Conservation (phyloP, 2,329 filamentous ascomycete genomes). For the Laburnicola sp. region DNA sequence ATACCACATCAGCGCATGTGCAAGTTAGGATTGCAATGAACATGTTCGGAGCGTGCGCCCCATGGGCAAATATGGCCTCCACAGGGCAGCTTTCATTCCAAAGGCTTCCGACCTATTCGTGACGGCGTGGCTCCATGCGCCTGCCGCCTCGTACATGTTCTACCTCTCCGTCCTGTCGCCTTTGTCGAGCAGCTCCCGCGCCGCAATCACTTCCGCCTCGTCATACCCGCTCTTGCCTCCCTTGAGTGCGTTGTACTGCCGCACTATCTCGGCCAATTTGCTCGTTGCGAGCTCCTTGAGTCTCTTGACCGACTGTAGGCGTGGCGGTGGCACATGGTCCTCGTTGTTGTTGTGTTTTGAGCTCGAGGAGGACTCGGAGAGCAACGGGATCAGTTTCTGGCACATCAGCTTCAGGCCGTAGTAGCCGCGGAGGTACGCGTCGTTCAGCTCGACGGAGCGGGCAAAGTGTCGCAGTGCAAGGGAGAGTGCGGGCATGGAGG, state of each 20-base stretch:
- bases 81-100: not conserved
- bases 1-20: no score
- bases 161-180: conserved; percentile 44
- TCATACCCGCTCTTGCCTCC: conserved; percentile 74
- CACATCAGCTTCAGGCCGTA: conserved; percentile 84
- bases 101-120: not conserved
- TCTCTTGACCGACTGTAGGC: conserved; percentile 62
- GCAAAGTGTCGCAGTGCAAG: conserved; percentile 84
- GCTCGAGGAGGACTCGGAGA: conserved; percentile 32
- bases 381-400: conserved; percentile 34
- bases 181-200: conserved; percentile 66
- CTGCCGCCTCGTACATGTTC: no score
- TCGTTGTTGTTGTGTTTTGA: conserved; percentile 37
- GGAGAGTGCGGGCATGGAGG: conserved; percentile 54
- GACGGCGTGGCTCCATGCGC: not conserved
- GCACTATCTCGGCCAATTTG: conserved; percentile 76
- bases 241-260: conserved; percentile 62
- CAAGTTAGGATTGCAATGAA: no score
- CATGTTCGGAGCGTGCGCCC: no score
- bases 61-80: no score
- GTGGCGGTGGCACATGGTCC: conserved; percentile 56
- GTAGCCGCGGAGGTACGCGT: conserved; percentile 87
- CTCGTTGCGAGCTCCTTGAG: conserved; percentile 72
- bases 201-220: conserved; percentile 70
- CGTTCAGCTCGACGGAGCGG: conserved; percentile 89